Percentiles rank a stretch among this genome's conserved stretches.
Conservation (phyloP, 371 early-diverging fungal species). For the Sporodiniella umbellata region DNA sequence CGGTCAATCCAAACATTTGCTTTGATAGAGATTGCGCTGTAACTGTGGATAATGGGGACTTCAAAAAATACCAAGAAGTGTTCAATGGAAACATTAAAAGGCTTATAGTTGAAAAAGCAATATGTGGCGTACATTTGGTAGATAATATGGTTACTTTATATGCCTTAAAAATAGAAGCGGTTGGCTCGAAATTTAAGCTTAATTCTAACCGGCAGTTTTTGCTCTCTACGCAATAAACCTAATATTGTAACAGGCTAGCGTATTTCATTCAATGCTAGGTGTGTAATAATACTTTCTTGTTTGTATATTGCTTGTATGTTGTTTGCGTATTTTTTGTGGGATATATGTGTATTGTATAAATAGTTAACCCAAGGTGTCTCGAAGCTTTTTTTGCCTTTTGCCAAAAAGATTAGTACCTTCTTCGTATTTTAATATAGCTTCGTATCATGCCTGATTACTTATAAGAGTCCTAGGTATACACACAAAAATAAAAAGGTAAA, state of each 20-base stretch:
- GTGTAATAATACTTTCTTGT: neutral
- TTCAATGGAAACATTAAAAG: neutral
- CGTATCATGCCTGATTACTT: too few species aligned
- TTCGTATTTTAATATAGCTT: too few species aligned
- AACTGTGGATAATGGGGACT: conserved; percentile 33
- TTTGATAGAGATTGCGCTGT: conserved; percentile 41
- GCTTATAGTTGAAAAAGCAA: conserved; percentile 26
- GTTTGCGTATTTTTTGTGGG: too few species aligned
- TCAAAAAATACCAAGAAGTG: conserved; percentile 15
- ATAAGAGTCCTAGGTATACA: too few species aligned
- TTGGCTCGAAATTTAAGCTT: conserved; percentile 41
- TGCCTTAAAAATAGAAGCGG: conserved; percentile 40
- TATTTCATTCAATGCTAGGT: too few species aligned
- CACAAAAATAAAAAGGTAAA: too few species aligned
- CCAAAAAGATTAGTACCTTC: too few species aligned
- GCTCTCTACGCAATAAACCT: neutral
- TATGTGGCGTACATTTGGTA: conserved; percentile 30
- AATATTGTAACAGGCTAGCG: too few species aligned
- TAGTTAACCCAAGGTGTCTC: too few species aligned
- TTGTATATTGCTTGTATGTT: too few species aligned
- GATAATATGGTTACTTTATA: conserved; percentile 25
- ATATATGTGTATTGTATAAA: too few species aligned
- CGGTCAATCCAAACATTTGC: conserved; percentile 14
- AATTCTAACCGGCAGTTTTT: conserved; percentile 40
- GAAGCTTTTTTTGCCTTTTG: conserved; percentile 2